Base-by-base conservation (phyloP, 805 yeast species). In the Candida ovalis region DNA sequence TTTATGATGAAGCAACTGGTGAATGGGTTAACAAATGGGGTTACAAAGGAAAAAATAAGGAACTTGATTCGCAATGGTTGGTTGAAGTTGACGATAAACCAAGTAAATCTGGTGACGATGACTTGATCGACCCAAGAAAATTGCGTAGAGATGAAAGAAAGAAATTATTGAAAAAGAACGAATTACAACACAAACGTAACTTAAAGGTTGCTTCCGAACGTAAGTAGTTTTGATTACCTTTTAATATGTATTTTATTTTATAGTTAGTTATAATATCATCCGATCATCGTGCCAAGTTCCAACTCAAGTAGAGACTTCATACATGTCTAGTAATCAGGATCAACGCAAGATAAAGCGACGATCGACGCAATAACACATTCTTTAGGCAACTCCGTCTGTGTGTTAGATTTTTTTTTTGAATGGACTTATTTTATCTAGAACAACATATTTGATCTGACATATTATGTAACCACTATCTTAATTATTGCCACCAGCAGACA, bases 1-100 rank as follows among this genome's bases (percentile, higher is more conserved):
- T 88, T 1, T 94, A 73, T 60, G 96, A 94, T 68, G 98, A 94
- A 68, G 94, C 79, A 28, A 71, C 80, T 27, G 91, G 92, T 44
- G 91, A 90, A 70, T 94, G 99, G 99, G 96, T 86, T 52, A 92
- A 96, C 60, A 92, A 90, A 70, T 94, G 99, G 99, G 99, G 99
- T 51, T 92, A 86, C 74, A 84, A 86, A 56, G 98, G 98, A 62
- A 81, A 82, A 70, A 94, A 94, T 70, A 92, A 94, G 72, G 80
- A 82, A 47, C 63, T 83, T 57, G 98, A 92, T 61, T 72, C 77
- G 61, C 97, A 94, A 69, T 94, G 99, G 99, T 76, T 89, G 63
- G 97, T 92, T 49, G 99, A 94, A 71, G 87, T 92, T 51, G 88
- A 88, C 50, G 95, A 87, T 45, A 77, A 83, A 57, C 83, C 76